Evolutionary conservation across 2,329 filamentous ascomycete genomes (phyloP).

Genomic region (Exophiala alcalophila): DNA sequence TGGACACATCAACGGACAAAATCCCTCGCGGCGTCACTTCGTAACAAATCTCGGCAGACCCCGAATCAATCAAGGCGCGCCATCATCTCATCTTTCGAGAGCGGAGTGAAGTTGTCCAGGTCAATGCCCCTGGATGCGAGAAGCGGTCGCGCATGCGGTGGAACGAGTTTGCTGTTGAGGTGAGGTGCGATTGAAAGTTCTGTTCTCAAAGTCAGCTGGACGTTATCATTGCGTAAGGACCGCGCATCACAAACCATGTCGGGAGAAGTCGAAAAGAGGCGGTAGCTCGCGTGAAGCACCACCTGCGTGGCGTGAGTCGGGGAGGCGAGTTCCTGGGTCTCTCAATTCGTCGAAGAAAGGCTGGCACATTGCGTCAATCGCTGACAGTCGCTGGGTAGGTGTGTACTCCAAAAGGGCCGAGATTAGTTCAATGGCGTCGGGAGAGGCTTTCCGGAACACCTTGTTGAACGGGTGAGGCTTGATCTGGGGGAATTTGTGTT

Average conservation of each 20-base stretch:
- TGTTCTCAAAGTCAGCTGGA: slow-evolving; percentile 39
- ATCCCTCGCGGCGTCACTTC: slow-evolving; percentile 41
- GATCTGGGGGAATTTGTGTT: slow-evolving; percentile 99
- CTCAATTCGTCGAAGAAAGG: slow-evolving; percentile 97
- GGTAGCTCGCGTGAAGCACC: slow-evolving; percentile 79
- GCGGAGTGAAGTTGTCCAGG: slow-evolving; percentile 87
- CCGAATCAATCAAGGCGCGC: slow-evolving; percentile 84
- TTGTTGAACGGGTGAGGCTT: slow-evolving; percentile 99
- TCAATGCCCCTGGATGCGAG: slow-evolving; percentile 78
- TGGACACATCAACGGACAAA: slow-evolving; percentile 32
- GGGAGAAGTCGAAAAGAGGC: slow-evolving; percentile 85
- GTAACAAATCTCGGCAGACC: slow-evolving; percentile 33
- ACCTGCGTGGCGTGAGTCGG: slow-evolving; percentile 87
- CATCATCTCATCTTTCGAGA: slow-evolving; percentile 95
- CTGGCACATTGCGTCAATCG: slow-evolving; percentile 95
- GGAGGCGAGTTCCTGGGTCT: slow-evolving; percentile 84
- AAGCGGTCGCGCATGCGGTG: slow-evolving; percentile 71
- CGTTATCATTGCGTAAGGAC: slow-evolving; percentile 8
- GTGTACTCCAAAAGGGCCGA: slow-evolving; percentile 94
- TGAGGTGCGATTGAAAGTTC: slow-evolving; percentile 93
- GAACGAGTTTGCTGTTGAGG: slow-evolving; percentile 84
- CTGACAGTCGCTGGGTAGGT: slow-evolving; percentile 87
- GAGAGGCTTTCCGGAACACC: slow-evolving; percentile 95
- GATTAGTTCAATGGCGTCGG: slow-evolving; percentile 91
- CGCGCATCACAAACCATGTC: slow-evolving; percentile 67